These are phyloP conservation scores for Globisporangium cederbergense DNA, from an alignment of 352 stramenopile species.

Conservation along the genomic window DNA sequence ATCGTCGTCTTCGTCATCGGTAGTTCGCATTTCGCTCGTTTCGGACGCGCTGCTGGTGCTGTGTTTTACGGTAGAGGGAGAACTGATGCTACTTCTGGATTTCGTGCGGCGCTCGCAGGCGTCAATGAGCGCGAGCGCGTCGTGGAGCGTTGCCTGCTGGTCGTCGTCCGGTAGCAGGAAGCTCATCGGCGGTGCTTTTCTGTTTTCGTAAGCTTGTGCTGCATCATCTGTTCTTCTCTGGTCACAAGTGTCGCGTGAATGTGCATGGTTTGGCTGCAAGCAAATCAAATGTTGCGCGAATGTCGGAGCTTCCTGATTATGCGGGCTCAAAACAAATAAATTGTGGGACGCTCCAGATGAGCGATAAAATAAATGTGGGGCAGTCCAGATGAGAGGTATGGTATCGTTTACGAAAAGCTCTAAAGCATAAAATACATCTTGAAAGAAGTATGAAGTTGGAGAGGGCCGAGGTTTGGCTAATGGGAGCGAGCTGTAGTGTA, in stretches of 20 bases:
- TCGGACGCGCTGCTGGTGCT: background rate
- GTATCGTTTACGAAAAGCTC: too few species aligned
- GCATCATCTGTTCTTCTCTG: too few species aligned
- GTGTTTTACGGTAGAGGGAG: background rate
- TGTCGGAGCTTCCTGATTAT: background rate
- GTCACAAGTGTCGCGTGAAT: background rate
- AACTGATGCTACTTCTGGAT: background rate
- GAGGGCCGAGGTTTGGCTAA: too few species aligned
- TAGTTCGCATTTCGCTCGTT: background rate
- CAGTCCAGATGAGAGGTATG: too few species aligned
- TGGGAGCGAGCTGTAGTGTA: too few species aligned
- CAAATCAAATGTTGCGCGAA: background rate
- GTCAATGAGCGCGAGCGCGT: conserved; percentile 15
- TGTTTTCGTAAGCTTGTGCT: background rate
- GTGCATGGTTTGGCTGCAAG: background rate
- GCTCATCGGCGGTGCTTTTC: conserved; percentile 3
- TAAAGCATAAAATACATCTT: too few species aligned
- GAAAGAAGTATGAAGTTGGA: too few species aligned
- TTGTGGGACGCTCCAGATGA: too few species aligned
- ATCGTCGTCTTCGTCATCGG: background rate
- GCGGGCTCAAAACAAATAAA: too few species aligned
- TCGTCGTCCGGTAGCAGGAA: conserved; percentile 11
- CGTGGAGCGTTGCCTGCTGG: conserved; percentile 3
- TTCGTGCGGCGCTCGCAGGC: conserved; percentile 16
- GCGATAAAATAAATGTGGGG: too few species aligned